Evolutionary conservation across 148 eudicot species (phyloP).

Genomic region (Persicaria tinctoria): DNA sequence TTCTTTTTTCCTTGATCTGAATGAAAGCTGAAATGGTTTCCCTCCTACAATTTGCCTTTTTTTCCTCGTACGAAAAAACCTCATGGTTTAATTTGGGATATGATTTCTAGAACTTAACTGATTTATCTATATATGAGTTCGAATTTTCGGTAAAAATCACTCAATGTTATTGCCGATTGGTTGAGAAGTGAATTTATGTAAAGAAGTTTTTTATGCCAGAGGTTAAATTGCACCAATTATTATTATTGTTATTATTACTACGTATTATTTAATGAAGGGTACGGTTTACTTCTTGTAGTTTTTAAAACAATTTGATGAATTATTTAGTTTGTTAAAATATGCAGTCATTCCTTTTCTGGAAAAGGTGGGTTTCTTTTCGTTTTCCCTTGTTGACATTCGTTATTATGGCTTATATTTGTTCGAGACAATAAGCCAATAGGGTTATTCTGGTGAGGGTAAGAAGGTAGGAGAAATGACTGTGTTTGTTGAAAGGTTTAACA

Average conservation of each 20-base stretch:
- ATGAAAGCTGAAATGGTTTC: constrained; percentile 4
- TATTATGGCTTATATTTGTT: not conserved
- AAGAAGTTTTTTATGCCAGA: not conserved
- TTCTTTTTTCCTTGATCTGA: not conserved
- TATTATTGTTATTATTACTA: too few species aligned
- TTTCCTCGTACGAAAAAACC: not conserved
- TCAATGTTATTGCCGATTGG: not conserved
- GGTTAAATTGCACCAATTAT: not conserved
- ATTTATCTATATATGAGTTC: not conserved
- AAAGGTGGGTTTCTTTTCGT: not conserved
- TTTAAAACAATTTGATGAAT: not conserved
- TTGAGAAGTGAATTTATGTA: not conserved
- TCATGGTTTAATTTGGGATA: not conserved
- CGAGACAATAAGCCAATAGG: not conserved
- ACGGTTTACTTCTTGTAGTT: not conserved
- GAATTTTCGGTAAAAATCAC: not conserved
- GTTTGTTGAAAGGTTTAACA: not conserved
- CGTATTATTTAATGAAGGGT: not conserved
- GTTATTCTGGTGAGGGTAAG: not conserved
- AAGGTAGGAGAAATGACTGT: not conserved
- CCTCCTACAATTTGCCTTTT: not conserved
- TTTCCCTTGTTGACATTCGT: not conserved
- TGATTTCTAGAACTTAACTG: not conserved
- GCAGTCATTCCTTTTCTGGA: not conserved
- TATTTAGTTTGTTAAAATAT: not conserved